Evolutionary conservation across 495 filamentous ascomycete species (phyloP), one percentile per base, ranked within the genome.

Genomic region (Penicillium coprophilum): DNA sequence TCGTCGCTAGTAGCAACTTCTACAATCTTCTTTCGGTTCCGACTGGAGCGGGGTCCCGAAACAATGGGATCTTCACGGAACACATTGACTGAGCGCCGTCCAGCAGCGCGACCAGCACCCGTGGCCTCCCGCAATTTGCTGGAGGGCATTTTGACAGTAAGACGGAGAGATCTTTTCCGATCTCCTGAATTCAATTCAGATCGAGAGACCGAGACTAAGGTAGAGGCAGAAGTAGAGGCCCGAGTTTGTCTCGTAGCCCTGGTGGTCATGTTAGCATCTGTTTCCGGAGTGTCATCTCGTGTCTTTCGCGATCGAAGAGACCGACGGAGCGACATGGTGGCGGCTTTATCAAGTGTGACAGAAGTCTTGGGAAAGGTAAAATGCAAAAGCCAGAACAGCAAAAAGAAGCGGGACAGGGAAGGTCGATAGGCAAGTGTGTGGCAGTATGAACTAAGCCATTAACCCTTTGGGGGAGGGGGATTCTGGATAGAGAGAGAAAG

Each of bases 71-170:
- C 76, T n/a, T 80, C 77, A 30, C 71, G 71, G 61, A 82, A 82
- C 56, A 71, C 71, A 64, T 79, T 77, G 57, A 76, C 65, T 30
- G 72, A 70, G 50, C 75, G 74, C 52, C 69, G 70, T 34, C 46
- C 65, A 21, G 66, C 64, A 15, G 67, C 49, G n/a, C 66, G 64
- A 60, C 65, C 67, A 61, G 66, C 55, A 45, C 68, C 63, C 23
- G 86, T 92, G 13, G 85, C 88, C 69, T 95, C 86, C 32, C 89
- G 87, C 50, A 94, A 79, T 77, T 90, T 94, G 74, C 80, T 88
- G 30, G 90, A 83, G 6, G 90, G 85, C 65, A 93, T 86, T 76
- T 91, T 96, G 61, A 96, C 85, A 28, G 87, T 95, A 46, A 96
- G 76, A 68, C 84, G 83, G 51, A 93, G 82, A 56, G 88, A 86